A percentile compares a stretch with the other conserved stretches of the same genome.
These are phyloP conservation scores for Amanita pseudoporphyria DNA, from an alignment of 768 basidiomycete genomes.

Conservation along the genomic window DNA sequence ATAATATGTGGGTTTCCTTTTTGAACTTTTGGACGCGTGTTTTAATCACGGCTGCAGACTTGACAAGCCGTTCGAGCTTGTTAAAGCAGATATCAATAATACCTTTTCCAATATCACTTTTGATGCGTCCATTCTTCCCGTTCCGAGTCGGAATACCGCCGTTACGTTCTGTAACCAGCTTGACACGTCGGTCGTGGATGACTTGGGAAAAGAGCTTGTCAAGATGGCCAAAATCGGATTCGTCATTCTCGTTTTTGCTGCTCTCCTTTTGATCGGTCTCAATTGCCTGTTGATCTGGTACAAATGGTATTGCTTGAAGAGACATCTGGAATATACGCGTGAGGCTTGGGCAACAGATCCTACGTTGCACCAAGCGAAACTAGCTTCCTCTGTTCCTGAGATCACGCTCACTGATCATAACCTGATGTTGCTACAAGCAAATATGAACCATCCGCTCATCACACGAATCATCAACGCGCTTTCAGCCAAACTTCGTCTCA, in stretches of 20 bases:
- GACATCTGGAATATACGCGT: conserved; percentile 59
- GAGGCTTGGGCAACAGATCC: conserved; percentile 74
- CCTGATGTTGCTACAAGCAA: conserved; percentile 63
- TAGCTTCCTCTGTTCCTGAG: conserved; percentile 30
- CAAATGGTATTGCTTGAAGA: conserved; percentile 69
- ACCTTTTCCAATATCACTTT: conserved; percentile 71
- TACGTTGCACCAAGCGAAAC: conserved; percentile 36
- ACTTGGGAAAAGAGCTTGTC: conserved; percentile 72
- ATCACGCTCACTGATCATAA: conserved; percentile 67
- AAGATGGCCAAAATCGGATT: conserved; percentile 73
- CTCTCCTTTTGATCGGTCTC: conserved; percentile 63
- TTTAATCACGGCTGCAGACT: conserved; percentile 34
- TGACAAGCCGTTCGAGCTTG: conserved; percentile 76
- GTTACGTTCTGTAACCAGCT: conserved; percentile 70
- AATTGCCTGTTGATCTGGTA: conserved; percentile 82
- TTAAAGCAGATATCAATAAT: conserved; percentile 85
- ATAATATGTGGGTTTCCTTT: conserved; percentile 47
- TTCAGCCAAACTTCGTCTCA: conserved; percentile 40
- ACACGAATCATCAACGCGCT: conserved; percentile 53
- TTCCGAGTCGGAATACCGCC: conserved; percentile 60
- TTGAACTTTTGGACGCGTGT: not conserved
- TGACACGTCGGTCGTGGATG: conserved; percentile 80
- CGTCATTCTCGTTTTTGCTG: conserved; percentile 59
- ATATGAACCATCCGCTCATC: conserved; percentile 64
- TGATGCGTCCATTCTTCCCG: conserved; percentile 62